phyloP scores from a whole-genome alignment of 192 early-diverging fungal species.

The Mortierella antarctica region DNA sequence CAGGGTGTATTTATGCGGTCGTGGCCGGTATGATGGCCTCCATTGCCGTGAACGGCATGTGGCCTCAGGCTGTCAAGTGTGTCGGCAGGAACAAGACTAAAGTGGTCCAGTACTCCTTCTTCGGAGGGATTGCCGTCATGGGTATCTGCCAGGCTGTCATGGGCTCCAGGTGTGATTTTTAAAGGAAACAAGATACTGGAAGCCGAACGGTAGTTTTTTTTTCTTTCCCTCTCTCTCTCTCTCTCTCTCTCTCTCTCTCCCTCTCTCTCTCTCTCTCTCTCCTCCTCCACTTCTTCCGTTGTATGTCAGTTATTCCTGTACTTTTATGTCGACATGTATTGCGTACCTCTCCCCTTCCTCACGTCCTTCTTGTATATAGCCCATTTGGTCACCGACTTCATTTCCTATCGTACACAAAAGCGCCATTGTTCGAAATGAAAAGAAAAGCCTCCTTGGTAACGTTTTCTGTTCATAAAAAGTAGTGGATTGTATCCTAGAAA shows the following conservation, averaged over 20 bases:
- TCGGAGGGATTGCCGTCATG: conserved; percentile 45
- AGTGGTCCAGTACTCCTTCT: conserved; percentile 43
- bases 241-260: not conserved
- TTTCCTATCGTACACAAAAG: conserved; percentile 11
- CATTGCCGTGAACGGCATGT: conserved; percentile 61
- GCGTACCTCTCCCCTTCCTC: not conserved
- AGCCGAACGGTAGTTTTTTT: not conserved
- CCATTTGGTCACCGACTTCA: too few species aligned
- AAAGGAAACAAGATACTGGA: not conserved
- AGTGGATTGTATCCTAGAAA: conserved; percentile 49
- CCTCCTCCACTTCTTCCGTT: not conserved
- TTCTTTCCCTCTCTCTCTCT: not conserved
- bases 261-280: not conserved
- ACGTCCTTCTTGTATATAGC: not conserved
- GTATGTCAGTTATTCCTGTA: not conserved
- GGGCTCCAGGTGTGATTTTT: conserved; percentile 45
- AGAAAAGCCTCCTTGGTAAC: not conserved
- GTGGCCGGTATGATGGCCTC: conserved; percentile 68
- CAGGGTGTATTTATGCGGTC: conserved; percentile 61
- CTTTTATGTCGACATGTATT: not conserved
- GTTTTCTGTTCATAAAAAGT: conserved; percentile 37
- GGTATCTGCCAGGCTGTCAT: conserved; percentile 48
- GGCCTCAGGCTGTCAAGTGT: conserved; percentile 54
- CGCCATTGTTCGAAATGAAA: not conserved
- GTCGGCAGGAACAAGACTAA: conserved; percentile 41